A percentile compares a stretch with the other conserved stretches of the same genome.
These are phyloP conservation scores for Aspergillus sp. DNA, from an alignment of 2,329 filamentous ascomycete genomes.

Conservation along the genomic window DNA sequence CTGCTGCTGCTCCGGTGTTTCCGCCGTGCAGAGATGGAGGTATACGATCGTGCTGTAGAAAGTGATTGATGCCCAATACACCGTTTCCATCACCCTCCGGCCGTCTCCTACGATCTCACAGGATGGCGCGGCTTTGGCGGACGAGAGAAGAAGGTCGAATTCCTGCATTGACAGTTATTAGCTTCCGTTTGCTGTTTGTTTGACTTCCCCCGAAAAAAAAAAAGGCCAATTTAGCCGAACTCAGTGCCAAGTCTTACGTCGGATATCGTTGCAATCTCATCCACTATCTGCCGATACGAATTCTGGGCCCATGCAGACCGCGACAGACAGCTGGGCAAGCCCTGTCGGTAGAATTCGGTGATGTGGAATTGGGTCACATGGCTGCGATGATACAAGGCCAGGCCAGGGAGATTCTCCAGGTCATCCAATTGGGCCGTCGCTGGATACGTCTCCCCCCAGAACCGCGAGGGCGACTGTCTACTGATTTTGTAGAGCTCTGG, in stretches of 20 bases:
- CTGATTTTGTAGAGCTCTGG: constrained; percentile 25
- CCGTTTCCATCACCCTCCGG: constrained; percentile 25
- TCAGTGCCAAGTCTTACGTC: constrained; percentile 13
- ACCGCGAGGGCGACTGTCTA: constrained; percentile 26
- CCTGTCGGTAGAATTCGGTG: constrained; percentile 21
- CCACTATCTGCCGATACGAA: constrained; percentile 18
- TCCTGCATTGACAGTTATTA: constrained; percentile 12
- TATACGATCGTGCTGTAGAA: constrained; percentile 24
- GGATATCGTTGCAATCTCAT: constrained; percentile 20
- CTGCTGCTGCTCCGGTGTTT: not conserved
- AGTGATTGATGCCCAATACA: constrained; percentile 26
- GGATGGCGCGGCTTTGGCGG: constrained; percentile 17
- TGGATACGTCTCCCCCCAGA: constrained; percentile 27
- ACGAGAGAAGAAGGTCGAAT: constrained; percentile 21
- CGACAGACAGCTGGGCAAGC: not conserved
- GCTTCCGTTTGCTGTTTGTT: not conserved
- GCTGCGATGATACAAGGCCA: constrained; percentile 24
- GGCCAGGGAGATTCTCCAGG: constrained; percentile 24
- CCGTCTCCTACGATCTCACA: constrained; percentile 18
- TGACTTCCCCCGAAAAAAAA: not conserved
- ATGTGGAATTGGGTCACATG: constrained; percentile 28
- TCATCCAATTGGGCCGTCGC: constrained; percentile 26
- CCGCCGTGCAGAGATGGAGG: constrained; percentile 25
- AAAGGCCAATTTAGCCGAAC: not conserved
- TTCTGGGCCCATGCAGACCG: not conserved